Evolutionary conservation across 202 grass and related monocot species (phyloP).

Genomic region (Hordeum pubiflorum): DNA sequence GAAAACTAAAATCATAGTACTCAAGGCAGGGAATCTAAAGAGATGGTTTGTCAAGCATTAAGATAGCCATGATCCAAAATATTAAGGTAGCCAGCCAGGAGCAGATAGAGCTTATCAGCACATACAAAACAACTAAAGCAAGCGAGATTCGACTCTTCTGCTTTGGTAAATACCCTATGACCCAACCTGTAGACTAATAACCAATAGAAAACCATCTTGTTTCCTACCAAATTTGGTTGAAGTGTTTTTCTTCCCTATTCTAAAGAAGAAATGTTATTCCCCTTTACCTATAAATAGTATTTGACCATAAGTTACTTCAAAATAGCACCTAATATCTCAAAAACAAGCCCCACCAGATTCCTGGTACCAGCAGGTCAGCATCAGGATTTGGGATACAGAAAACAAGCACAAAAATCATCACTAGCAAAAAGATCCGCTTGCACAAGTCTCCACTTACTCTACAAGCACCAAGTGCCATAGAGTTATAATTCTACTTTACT

Average conservation of each 20-base stretch:
- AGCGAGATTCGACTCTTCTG: no score
- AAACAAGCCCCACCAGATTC: not conserved
- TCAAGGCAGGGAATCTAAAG: not conserved
- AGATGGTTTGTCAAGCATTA: not conserved
- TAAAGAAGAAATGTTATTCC: not conserved
- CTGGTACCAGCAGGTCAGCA: not conserved
- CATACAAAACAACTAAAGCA: not conserved
- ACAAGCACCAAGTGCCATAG: no score
- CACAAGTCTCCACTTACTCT: not conserved
- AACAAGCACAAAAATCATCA: not conserved
- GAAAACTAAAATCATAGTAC: not conserved
- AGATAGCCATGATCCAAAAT: not conserved
- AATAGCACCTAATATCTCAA: no score
- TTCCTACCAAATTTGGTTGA: not conserved
- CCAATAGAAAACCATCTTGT: not conserved
- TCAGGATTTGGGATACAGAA: not conserved
- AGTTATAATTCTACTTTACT: no score
- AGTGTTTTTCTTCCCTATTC: not conserved
- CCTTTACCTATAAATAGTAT: no score
- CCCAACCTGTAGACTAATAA: no score
- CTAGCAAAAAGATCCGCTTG: not conserved
- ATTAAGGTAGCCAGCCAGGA: not conserved
- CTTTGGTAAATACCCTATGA: no score
- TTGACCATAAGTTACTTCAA: no score
- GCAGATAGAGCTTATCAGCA: not conserved